Conservation (phyloP, 1,284 basidiomycete genomes). For the Ganoderma leucocontextum region DNA sequence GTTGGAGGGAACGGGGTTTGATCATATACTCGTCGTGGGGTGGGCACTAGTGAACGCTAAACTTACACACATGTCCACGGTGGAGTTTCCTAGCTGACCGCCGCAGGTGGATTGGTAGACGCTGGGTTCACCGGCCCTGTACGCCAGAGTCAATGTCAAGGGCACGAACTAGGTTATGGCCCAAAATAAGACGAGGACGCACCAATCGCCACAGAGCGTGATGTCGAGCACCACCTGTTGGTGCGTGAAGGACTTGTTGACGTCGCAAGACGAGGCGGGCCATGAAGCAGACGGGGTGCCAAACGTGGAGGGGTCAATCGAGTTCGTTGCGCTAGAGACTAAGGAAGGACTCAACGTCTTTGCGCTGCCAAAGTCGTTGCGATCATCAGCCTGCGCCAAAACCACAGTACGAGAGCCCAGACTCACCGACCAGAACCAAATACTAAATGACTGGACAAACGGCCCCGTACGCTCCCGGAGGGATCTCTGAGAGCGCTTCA, state of each 20-base stretch:
- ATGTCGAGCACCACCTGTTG: slow-evolving; percentile 65
- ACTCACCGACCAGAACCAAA: slow-evolving; percentile 73
- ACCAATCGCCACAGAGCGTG: slow-evolving; percentile 64
- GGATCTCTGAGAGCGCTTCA: not conserved
- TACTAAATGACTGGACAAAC: slow-evolving; percentile 43
- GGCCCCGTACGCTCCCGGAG: not conserved
- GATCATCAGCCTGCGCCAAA: not conserved
- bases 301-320: slow-evolving; percentile 62
- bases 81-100: slow-evolving; percentile 37
- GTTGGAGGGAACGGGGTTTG: not conserved
- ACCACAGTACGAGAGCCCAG: not conserved
- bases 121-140: slow-evolving; percentile 49
- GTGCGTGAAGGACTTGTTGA: slow-evolving; percentile 56
- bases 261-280: slow-evolving; percentile 54
- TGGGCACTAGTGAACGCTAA: not conserved
- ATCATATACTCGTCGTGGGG: not conserved
- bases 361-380: slow-evolving; percentile 41
- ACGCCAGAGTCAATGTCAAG: too few relatives aligned
- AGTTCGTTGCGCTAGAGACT: slow-evolving; percentile 34
- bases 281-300: slow-evolving; percentile 68
- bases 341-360: slow-evolving; percentile 45
- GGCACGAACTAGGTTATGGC: too few relatives aligned
- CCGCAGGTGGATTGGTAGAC: slow-evolving; percentile 54
- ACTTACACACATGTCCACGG: slow-evolving; percentile 42
- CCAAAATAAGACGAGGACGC: slow-evolving; percentile 43